These are phyloP conservation scores for Gossypium australe DNA, from an alignment of 345 rosid species.

Conservation along the genomic window DNA sequence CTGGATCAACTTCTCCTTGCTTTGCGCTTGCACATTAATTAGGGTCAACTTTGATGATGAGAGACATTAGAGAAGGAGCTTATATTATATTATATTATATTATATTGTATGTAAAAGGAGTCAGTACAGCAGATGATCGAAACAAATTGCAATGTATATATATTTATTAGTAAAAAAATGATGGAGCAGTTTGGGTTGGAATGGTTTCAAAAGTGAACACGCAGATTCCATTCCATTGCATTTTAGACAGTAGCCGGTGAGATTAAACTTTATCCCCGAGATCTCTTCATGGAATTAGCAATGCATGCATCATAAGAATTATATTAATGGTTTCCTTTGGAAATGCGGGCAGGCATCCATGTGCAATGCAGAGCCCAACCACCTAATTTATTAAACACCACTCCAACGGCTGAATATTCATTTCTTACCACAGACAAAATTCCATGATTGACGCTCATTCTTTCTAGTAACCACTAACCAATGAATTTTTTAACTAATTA, in stretches of 20 bases:
- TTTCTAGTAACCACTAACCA: too few relatives aligned
- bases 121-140: not conserved
- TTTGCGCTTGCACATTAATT: not conserved
- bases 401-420: not conserved
- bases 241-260: not conserved
- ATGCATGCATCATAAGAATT: too few relatives aligned
- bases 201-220: not conserved
- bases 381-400: too few relatives aligned
- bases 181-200: not conserved
- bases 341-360: not conserved
- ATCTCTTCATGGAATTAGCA: too few relatives aligned
- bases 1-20: not conserved
- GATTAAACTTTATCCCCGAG: not conserved
- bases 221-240: not conserved
- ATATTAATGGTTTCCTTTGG: too few relatives aligned
- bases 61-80: not conserved
- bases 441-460: not conserved
- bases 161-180: not conserved
- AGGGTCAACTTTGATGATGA: not conserved
- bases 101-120: not conserved
- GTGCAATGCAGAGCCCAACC: not conserved
- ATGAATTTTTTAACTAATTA: not conserved
- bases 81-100: not conserved
- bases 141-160: not conserved
- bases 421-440: not conserved